phyloP scores from a whole-genome alignment of 2,329 filamentous ascomycete species.

The Venturia carpophila region DNA sequence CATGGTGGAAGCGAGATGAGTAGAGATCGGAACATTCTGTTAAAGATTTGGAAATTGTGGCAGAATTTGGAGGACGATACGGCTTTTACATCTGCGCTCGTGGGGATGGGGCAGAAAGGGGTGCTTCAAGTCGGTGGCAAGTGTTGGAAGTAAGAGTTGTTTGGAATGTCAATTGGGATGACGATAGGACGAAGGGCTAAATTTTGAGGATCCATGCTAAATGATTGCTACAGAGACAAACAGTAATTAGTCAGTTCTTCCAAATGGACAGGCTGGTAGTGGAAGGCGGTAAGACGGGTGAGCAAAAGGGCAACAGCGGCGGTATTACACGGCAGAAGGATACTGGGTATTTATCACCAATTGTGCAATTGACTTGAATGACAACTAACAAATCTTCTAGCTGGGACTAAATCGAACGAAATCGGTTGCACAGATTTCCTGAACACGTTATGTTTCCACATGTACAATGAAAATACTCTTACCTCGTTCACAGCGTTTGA shows the following conservation, averaged over 20 bases:
- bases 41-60: neutral
- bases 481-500: neutral
- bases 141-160: neutral
- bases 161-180: neutral
- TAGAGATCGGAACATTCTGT: neutral
- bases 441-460: neutral
- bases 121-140: neutral
- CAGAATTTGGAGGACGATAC: neutral
- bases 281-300: constrained; percentile 74
- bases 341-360: constrained; percentile 52
- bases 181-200: neutral
- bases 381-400: neutral
- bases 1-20: neutral
- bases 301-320: constrained; percentile 58
- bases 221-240: constrained; percentile 65
- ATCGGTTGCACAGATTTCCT: neutral
- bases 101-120: neutral
- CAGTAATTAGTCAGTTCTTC: constrained; percentile 89
- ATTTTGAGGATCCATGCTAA: constrained; percentile 29
- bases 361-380: neutral
- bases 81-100: neutral
- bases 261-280: constrained; percentile 87
- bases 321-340: constrained; percentile 70
- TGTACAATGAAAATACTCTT: neutral
- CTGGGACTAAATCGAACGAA: neutral